phyloP scores from a whole-genome alignment of 129 eudicot species.

The Saposhnikovia divaricata region DNA sequence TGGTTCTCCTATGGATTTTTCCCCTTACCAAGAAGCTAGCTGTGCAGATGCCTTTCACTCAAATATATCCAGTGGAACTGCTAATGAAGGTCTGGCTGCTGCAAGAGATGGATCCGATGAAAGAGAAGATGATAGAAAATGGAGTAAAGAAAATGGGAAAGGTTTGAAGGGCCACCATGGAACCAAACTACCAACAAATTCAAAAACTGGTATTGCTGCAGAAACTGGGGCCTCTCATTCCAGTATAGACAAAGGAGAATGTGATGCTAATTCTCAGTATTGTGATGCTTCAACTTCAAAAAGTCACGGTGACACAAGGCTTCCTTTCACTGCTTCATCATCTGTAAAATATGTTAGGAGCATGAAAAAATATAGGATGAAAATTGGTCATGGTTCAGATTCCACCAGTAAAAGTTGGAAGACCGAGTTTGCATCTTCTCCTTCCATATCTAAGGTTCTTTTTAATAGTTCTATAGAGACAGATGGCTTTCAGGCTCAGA shows the following conservation, averaged over 20 bases:
- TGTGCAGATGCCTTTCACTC: constrained; percentile 27
- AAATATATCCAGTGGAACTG: constrained; percentile 18
- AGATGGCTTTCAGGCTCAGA: not conserved
- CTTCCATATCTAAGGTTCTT: not conserved
- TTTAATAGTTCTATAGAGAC: not conserved
- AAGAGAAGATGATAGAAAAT: constrained; percentile 5
- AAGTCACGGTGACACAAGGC: constrained; percentile 10
- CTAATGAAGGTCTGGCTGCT: constrained; percentile 5
- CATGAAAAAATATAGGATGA: constrained; percentile 59
- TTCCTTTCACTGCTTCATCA: constrained; percentile 24
- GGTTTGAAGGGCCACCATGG: constrained; percentile 5
- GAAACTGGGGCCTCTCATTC: constrained; percentile 7
- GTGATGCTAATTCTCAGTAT: constrained; percentile 16
- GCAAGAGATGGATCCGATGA: not conserved
- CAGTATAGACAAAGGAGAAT: constrained; percentile 11
- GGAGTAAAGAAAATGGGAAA: not conserved
- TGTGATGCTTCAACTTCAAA: constrained; percentile 5
- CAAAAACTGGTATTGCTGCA: constrained; percentile 11
- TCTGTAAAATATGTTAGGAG: constrained; percentile 36
- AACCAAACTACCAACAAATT: not conserved
- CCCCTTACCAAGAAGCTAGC: constrained; percentile 54
- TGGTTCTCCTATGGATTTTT: constrained; percentile 94
- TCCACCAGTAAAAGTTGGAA: constrained; percentile 17
- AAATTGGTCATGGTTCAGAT: constrained; percentile 32
- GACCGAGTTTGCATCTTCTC: constrained; percentile 4